These are phyloP conservation scores for Alternaria sp. DNA, from an alignment of 2,329 filamentous ascomycete genomes.

Conservation along the genomic window DNA sequence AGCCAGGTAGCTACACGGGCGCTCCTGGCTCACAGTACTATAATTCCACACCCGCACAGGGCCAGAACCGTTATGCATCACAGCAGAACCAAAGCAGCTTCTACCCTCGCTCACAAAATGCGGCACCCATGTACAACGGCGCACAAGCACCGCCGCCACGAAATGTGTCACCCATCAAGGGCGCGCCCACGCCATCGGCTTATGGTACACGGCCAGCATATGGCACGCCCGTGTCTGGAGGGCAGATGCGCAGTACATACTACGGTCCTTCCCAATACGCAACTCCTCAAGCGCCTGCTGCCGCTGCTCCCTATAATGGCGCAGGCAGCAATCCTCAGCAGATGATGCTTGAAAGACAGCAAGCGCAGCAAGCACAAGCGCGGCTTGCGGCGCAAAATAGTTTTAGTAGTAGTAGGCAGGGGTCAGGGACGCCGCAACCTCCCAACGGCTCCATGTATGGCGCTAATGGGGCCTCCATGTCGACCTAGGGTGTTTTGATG, in stretches of 20 bases:
- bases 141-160: conserved; percentile 38
- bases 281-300: conserved; percentile 34
- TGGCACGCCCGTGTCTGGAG: conserved; percentile 33
- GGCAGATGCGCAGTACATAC: conserved; percentile 43
- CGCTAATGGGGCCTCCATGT: conserved; percentile 25
- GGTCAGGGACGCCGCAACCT: conserved; percentile 47
- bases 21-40: conserved; percentile 42
- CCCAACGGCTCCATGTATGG: conserved; percentile 31
- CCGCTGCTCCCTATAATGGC: conserved; percentile 29
- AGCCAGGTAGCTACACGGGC: conserved; percentile 36
- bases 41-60: conserved; percentile 38
- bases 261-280: conserved; percentile 43
- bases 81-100: conserved; percentile 41
- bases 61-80: conserved; percentile 41
- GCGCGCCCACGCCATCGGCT: conserved; percentile 27
- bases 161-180: conserved; percentile 47
- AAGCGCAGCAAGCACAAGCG: conserved; percentile 45
- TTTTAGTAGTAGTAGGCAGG: conserved; percentile 41
- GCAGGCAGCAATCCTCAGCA: conserved; percentile 40
- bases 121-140: conserved; percentile 41
- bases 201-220: conserved; percentile 39
- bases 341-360: conserved; percentile 45
- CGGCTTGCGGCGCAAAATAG: conserved; percentile 45
- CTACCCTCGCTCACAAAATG: conserved; percentile 42
- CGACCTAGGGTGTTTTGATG: conserved; percentile 18